Evolutionary conservation across 805 yeast species (phyloP), one percentile per base, ranked within the genome.

Genomic region (Blastobotrys peoriensis): DNA sequence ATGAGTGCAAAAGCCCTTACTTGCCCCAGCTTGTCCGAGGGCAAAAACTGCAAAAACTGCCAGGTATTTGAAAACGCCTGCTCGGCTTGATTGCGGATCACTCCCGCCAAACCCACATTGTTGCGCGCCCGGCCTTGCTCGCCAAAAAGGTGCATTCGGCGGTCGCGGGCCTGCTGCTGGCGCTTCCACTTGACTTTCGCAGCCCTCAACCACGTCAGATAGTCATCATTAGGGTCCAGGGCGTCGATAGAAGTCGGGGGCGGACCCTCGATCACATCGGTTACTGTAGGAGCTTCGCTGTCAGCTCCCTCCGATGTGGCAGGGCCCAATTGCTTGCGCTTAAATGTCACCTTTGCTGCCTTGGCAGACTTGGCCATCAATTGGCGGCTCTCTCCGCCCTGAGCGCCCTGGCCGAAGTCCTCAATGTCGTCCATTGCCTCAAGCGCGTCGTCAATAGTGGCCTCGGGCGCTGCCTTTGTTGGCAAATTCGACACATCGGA

Each of bases 181-280:
- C 78, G 68, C 40, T 68, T 76, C 99, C 99, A 93, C 58, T 86
- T 86, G n/a, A 79, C 73, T 62, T 91, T 88, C 63, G 85, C 91
- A 57, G 84, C 84, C 23, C 67, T 65, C 47, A 93, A 70, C 56
- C 75, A 74, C 35, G 67, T 69, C 20, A 58, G 39, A 55, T 69
- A 71, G 60, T 76, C 70, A 44, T 48, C 33, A 27, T 56, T 55
- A 19, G 59, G 53, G 25, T 58, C 56, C n/a, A n/a, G n/a, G n/a
- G n/a, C n/a, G 3, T 71, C 65, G 33, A 50, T 48, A 16, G 47
- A 52, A 1, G 50, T 33, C 8, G 65, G 65, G 16, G 66, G 53
- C 27, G 71, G 36, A 59, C 33, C 46, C 5, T 41, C 44, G 13
- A 13, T 8, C 30, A 5, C 39, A 35, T 13, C 16, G 5, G 5